phyloP scores from a whole-genome alignment of 495 filamentous ascomycete species.

The Clavariopsis aquatica region DNA sequence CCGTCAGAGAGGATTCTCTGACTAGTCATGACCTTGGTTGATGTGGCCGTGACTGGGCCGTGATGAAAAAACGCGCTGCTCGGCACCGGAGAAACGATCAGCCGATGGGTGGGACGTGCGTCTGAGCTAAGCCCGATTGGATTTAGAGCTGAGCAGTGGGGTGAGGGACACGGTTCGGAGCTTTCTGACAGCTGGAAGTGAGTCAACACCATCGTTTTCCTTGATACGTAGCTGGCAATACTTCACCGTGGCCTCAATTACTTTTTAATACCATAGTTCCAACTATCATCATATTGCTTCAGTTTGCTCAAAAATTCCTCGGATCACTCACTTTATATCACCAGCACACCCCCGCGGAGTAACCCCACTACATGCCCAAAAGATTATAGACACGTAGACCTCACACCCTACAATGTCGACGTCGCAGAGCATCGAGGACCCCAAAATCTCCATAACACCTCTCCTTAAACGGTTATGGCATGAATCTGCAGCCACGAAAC shows the following conservation, averaged over 20 bases:
- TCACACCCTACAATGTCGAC: slow-evolving; percentile 12
- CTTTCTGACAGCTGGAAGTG: neutral
- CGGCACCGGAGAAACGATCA: slow-evolving; percentile 18
- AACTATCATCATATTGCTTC: neutral
- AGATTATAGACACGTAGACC: neutral
- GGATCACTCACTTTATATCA: too few species aligned
- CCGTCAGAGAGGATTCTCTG: slow-evolving; percentile 37
- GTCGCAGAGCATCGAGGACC: neutral
- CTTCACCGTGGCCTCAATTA: neutral
- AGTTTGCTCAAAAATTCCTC: neutral
- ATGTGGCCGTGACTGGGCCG: slow-evolving; percentile 6
- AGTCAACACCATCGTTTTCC: neutral
- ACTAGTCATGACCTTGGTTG: slow-evolving; percentile 34
- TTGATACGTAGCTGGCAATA: too few species aligned
- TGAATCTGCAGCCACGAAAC: slow-evolving; percentile 52
- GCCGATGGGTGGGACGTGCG: neutral
- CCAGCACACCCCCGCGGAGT: neutral
- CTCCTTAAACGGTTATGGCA: slow-evolving; percentile 80
- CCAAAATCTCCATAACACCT: slow-evolving; percentile 68
- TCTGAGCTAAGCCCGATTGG: too few species aligned
- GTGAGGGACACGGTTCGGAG: neutral
- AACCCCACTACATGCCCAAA: neutral
- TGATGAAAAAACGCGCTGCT: neutral
- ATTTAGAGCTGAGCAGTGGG: neutral
- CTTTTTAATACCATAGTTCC: neutral